Base-by-base conservation (phyloP, 257 asterid genomes). In the Fraxinus anomala region DNA sequence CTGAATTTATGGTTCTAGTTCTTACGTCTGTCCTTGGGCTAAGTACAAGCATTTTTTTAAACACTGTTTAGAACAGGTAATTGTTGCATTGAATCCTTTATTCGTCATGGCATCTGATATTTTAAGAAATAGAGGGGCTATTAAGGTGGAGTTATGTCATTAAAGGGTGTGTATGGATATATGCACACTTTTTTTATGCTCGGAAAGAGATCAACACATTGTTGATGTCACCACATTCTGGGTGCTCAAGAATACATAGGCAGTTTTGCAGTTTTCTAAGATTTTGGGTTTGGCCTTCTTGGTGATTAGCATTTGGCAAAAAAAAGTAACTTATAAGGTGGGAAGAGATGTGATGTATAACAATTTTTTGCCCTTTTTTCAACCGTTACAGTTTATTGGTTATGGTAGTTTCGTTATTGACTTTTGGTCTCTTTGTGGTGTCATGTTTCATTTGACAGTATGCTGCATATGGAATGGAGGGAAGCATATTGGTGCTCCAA, bases 401-500 rank as follows among this genome's bases (percentile, higher is more conserved):
- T 68, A 7, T 36, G 66, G 16, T 31, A 24, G 66, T 66, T 71
- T 39, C 63, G 5, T 65, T n/a, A 11, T 68, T 73, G 33, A 3
- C 44, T 42, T 42, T 42, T 42, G 49, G 16, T 42, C 49, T 42
- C 34, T 44, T 4, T 19, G 61, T 72, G 8, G 49, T 33, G 23
- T 67, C 73, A 30, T 85, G 75, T 77, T 80, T 40, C 80, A 78
- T 79, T 77, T 75, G 65, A 73, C 94, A 93, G 99, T 89, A 74
- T 75, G 71, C 91, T 61, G 54, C 77, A 79, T 82, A 82, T 81
- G 99, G 98, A 81, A 79, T 78, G 84, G 99, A 92, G 72, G 97
- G 91, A 82, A 91, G 96, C 88, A 86, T 92, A 73, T 80, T 91
- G 85, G 82, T 96, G 75, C 96, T 96, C 73, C 91, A 83, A 79